Evolutionary conservation across 257 asterid species (phyloP).

Genomic region (Gardenia jasminoides): DNA sequence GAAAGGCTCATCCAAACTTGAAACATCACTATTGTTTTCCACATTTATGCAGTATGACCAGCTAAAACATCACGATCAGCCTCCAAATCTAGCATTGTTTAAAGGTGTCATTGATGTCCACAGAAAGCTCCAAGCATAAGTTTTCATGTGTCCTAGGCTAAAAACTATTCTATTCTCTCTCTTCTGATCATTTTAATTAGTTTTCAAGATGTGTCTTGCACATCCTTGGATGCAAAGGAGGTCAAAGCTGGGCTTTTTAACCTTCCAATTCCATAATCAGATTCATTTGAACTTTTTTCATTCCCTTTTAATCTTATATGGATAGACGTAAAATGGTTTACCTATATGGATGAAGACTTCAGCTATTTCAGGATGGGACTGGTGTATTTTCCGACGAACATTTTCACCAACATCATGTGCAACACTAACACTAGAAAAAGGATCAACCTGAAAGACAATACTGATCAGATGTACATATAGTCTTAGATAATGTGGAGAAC

Average conservation of each 20-base stretch:
- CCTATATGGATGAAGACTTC: constrained; percentile 96
- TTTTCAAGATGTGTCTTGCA: not conserved
- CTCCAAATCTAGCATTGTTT: too few species aligned
- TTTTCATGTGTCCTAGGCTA: not conserved
- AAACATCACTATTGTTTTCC: too few species aligned
- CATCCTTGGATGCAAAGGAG: not conserved
- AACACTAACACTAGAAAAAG: constrained; percentile 92
- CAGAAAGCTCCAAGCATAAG: not conserved
- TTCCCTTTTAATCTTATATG: not conserved
- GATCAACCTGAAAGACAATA: constrained; percentile 65
- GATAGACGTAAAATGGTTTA: constrained; percentile 16
- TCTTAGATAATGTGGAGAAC: not conserved
- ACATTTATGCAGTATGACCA: too few species aligned
- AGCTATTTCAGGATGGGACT: constrained; percentile 72
- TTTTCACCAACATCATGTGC: constrained; percentile 87
- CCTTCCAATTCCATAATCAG: not conserved
- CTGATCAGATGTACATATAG: not conserved
- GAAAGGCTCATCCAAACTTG: too few species aligned
- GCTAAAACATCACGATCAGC: too few species aligned
- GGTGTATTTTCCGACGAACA: constrained; percentile 70
- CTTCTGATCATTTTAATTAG: not conserved
- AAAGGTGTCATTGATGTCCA: not conserved
- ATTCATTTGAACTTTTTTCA: not conserved
- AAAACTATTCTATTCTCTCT: not conserved
- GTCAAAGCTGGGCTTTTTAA: not conserved